Evolutionary conservation across 306 rosid genomes (phyloP), one percentile per base, ranked within the genome.

Genomic region (Hylodesmum podocarpum): DNA sequence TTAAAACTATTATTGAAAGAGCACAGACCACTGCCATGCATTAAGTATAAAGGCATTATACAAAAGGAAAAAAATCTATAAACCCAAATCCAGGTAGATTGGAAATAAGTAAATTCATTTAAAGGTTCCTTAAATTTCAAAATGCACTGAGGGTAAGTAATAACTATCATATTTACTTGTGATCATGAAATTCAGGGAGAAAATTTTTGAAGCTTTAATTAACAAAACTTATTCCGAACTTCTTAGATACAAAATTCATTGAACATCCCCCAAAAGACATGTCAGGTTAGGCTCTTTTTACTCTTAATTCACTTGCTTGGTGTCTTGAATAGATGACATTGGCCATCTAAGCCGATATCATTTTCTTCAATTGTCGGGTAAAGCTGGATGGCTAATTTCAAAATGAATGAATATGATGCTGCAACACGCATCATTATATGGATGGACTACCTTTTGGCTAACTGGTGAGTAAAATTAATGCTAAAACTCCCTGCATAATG

Each of bases 11-110:
- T 63, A 41, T 70, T 33, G 58, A 14, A 27, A 6, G 21, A 49
- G 71, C 46, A 70, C 10, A 6, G 21, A 49, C 66, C 46, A 70
- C 10, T 10, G 63, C 8, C 37, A 40, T 19, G 7, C 46, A 29
- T 55, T 22, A 57, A 76, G 44, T 37, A 34, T 43, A 47, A 37
- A 80, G 34, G 22, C 28, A 39, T 11, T 19, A 15, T 27, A 77
- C 8, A 67, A 50, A 49, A 12, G 13, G 18, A 70, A 29, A 12
- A 15, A 57, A 76, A 27, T 61, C 34, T 22, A 69, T 51, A 62
- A 49, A 76, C 34, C 64, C 34, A 63, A 46, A 53, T 58, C 59
- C 72, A 37, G 46, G 74, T 79, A 41, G 18, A 28, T 27, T 19
- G 50, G 22, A 55, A 44, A 40, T 15, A 62, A 62, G 46, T 29